These are phyloP conservation scores for Russula griseocarnosa DNA, from an alignment of 768 basidiomycete species.

Conservation along the genomic window DNA sequence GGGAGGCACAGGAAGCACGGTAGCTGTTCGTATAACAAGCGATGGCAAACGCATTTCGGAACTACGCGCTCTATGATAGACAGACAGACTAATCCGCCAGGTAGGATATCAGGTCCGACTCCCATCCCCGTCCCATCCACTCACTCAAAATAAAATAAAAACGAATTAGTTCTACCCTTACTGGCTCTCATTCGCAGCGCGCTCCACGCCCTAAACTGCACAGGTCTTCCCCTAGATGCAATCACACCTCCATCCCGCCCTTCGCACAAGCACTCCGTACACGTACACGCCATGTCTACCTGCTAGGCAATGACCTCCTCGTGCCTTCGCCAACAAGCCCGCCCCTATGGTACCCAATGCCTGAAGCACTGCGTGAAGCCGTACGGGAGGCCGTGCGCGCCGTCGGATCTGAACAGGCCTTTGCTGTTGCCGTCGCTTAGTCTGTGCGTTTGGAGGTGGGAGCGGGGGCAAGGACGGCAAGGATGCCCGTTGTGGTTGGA, in stretches of 20 bases:
- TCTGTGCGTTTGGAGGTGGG: constrained; percentile 42
- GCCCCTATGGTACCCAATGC: constrained; percentile 77
- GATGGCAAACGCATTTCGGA: constrained; percentile 65
- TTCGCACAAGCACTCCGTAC: constrained; percentile 55
- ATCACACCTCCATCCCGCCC: constrained; percentile 53
- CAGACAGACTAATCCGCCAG: constrained; percentile 64
- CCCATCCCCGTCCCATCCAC: background rate
- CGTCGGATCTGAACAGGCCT: constrained; percentile 45
- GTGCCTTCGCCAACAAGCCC: constrained; percentile 40
- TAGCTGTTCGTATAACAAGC: background rate
- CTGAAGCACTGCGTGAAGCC: constrained; percentile 45
- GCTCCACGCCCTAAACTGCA: constrained; percentile 51
- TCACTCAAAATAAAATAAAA: background rate
- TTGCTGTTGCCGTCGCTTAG: constrained; percentile 70
- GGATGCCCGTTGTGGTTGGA: constrained; percentile 66
- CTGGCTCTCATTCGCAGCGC: constrained; percentile 84
- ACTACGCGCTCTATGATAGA: constrained; percentile 62
- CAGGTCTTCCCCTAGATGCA: constrained; percentile 61
- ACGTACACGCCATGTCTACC: constrained; percentile 69
- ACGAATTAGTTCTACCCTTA: constrained; percentile 73
- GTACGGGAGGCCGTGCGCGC: constrained; percentile 37
- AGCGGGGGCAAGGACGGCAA: background rate
- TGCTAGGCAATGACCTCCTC: constrained; percentile 80
- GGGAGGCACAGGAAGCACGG: background rate
- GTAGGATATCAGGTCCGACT: constrained; percentile 75